phyloP scores from a whole-genome alignment of 2,329 filamentous ascomycete genomes.

The Penicillium sp. region DNA sequence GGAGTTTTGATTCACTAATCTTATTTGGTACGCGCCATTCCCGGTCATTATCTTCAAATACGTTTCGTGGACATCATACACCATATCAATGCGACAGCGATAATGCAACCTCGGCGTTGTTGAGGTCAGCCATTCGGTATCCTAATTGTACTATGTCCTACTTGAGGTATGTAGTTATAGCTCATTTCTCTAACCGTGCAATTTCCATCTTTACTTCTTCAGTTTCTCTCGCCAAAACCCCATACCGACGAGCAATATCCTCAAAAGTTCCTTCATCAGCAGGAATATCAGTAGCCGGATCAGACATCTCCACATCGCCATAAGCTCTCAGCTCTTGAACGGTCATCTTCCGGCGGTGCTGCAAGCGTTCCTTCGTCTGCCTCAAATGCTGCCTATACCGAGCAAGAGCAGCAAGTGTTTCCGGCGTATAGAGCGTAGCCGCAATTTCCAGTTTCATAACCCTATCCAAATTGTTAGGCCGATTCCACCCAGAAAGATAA shows the following conservation, averaged over 20 bases:
- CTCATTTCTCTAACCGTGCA: constrained; percentile 17
- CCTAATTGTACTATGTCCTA: background rate
- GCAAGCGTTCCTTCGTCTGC: constrained; percentile 29
- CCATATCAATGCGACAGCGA: background rate
- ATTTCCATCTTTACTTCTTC: constrained; percentile 37
- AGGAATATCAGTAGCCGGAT: background rate
- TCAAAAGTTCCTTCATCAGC: constrained; percentile 28
- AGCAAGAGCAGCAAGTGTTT: constrained; percentile 33
- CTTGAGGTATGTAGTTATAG: background rate
- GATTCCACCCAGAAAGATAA: background rate
- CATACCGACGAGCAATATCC: constrained; percentile 41
- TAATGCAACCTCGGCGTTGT: background rate
- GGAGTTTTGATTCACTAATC: too few species aligned
- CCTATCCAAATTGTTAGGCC: constrained; percentile 20
- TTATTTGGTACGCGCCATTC: background rate
- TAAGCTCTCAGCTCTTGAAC: constrained; percentile 36
- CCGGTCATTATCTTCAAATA: background rate
- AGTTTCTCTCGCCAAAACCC: constrained; percentile 36
- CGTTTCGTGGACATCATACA: background rate
- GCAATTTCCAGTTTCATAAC: constrained; percentile 39
- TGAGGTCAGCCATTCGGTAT: background rate
- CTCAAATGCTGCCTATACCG: constrained; percentile 36
- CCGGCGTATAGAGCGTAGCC: constrained; percentile 39
- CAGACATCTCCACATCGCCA: constrained; percentile 28
- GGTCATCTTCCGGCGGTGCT: constrained; percentile 30